phyloP scores from a whole-genome alignment of 805 yeast genomes.

The Saccharomycopsis lassenensis region DNA sequence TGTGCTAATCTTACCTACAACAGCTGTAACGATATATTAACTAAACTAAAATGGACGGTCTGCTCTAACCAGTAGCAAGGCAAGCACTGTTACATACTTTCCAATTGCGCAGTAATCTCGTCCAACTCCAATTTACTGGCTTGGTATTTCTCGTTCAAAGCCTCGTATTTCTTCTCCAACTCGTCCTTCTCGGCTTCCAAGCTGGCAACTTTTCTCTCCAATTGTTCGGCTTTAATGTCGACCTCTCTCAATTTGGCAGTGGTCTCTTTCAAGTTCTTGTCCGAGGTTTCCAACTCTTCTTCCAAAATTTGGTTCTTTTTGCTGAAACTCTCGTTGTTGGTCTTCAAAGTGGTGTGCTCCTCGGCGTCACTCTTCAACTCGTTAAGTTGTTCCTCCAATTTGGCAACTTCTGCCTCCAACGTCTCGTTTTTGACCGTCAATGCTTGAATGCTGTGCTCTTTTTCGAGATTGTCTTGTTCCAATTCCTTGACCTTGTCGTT shows the following conservation, averaged over 20 bases:
- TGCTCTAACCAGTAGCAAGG: no score
- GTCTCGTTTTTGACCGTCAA: constrained; percentile 85
- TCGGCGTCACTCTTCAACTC: constrained; percentile 82
- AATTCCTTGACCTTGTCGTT: constrained; percentile 70
- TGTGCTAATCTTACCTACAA: no score
- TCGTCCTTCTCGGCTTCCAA: constrained; percentile 88
- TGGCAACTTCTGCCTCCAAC: constrained; percentile 74
- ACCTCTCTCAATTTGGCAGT: constrained; percentile 90
- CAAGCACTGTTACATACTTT: constrained; percentile 33
- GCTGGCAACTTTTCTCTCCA: constrained; percentile 87
- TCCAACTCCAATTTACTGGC: constrained; percentile 89
- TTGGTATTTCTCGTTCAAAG: constrained; percentile 68
- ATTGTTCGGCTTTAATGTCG: constrained; percentile 91
- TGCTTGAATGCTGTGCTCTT: constrained; percentile 91
- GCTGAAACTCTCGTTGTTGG: constrained; percentile 82
- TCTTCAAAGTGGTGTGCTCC: constrained; percentile 78
- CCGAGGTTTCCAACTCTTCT: constrained; percentile 84
- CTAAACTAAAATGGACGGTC: no score
- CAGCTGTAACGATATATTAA: no score
- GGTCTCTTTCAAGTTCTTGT: constrained; percentile 82
- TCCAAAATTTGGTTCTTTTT: constrained; percentile 84
- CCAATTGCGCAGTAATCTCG: constrained; percentile 93
- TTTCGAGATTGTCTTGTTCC: constrained; percentile 85
- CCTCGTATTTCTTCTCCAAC: constrained; percentile 85
- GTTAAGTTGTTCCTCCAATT: constrained; percentile 59